Evolutionary conservation across 768 basidiomycete genomes (phyloP), one percentile per base, ranked within the genome.

Genomic region (Kwoniella botswanensis): DNA sequence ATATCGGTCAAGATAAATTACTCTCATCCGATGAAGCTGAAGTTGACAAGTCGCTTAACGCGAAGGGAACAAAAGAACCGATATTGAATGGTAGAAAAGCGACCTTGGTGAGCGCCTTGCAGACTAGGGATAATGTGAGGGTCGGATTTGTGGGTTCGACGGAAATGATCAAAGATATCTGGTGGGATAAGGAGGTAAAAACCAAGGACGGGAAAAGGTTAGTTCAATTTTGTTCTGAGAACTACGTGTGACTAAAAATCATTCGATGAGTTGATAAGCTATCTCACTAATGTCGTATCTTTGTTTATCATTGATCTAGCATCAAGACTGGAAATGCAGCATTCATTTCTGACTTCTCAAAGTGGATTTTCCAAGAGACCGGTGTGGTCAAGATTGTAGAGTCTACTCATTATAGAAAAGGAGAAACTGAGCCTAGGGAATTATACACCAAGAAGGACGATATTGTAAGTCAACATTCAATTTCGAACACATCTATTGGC

Each of bases 301-400:
- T 17, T 50, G 15, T 17, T 43, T 7, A 21, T n/a, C 24, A 18
- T 22, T 21, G 3, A 12, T n/a, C 41, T 52, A 78, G 80, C 15
- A n/a, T 66, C 21, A 85, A 87, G 63, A 89, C 91, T 2, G 93
- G 92, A 18, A 99, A 99, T 81, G 84, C 85, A 7, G 88, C 88
- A 67, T 91, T 97, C 71, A 88, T 86, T 2, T 85, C 86, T 60
- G 93, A 96, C 73, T 83, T 98, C 54, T 88, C 90, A 3, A 87
- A 89, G 5, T 99, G 96, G 96, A 88, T 91, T 0, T 96, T 98
- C 90, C 92, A 93, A 76, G 92, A 97, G 82, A 87, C 88, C 1
- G 86, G 89, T 13, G 92, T 92, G 2, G 86, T 96, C 60, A 90
- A 93, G 26, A 90, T 98, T 67, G 90, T 93, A 71, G 73, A 71